Evolutionary conservation across 2,329 filamentous ascomycete species (phyloP).

Genomic region (Setomelanomma holmii): DNA sequence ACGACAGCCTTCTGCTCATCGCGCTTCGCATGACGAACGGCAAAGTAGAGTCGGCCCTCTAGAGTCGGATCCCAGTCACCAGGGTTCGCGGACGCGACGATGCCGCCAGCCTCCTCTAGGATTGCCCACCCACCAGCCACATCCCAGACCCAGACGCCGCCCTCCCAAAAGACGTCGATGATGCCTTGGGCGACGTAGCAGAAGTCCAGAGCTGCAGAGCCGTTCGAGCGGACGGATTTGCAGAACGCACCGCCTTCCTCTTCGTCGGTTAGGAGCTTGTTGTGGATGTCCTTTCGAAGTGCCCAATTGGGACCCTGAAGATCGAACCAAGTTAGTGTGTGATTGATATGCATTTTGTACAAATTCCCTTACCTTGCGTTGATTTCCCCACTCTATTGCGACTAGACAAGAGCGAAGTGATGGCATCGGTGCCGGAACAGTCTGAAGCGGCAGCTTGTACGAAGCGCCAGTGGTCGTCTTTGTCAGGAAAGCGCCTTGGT

Average conservation of each 20-base stretch:
- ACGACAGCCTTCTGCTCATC: constrained; percentile 43
- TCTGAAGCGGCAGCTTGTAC: constrained; percentile 41
- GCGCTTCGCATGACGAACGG: constrained; percentile 38
- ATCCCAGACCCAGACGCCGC: constrained; percentile 47
- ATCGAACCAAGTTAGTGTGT: no score
- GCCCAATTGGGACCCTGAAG: constrained; percentile 49
- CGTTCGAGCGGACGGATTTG: constrained; percentile 42
- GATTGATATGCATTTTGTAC: no score
- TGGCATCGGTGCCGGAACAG: constrained; percentile 28
- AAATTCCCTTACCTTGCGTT: no score
- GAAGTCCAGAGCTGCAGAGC: constrained; percentile 48
- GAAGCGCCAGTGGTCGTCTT: constrained; percentile 21
- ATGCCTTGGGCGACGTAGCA: constrained; percentile 48
- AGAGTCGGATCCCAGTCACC: constrained; percentile 44
- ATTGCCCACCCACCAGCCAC: constrained; percentile 49
- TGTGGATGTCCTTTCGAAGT: constrained; percentile 37
- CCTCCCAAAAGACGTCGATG: constrained; percentile 48
- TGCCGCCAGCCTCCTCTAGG: constrained; percentile 47
- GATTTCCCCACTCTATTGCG: constrained; percentile 47
- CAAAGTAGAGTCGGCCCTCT: constrained; percentile 45
- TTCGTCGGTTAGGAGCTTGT: constrained; percentile 38
- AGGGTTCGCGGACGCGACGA: constrained; percentile 46
- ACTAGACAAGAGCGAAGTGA: constrained; percentile 43
- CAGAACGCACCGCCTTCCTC: constrained; percentile 41
- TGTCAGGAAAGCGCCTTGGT: constrained; percentile 39